Evolutionary conservation across 116 monocot genomes (phyloP).

Genomic region (Zostera marina): DNA sequence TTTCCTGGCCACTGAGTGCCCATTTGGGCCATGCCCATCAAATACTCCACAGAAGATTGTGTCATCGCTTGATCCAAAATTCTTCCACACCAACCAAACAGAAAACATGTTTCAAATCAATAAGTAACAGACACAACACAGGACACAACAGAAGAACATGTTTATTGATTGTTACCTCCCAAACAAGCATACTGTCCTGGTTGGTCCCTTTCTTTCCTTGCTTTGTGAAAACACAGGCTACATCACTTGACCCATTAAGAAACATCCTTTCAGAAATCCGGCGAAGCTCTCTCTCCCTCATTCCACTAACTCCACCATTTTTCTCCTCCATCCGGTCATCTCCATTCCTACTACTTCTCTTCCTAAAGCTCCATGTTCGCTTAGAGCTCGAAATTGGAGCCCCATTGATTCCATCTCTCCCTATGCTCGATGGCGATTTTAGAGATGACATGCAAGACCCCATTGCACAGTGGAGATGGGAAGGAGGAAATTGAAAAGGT

Average conservation of each 20-base stretch:
- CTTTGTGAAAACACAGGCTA: slow-evolving; percentile 9
- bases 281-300: slow-evolving; percentile 8
- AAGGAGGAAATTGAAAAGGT: too few species aligned
- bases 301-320: neutral
- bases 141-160: too few species aligned
- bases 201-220: slow-evolving; percentile 20
- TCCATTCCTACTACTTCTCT: neutral
- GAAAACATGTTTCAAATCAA: neutral
- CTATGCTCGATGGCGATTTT: neutral
- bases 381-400: neutral
- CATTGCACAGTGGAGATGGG: neutral
- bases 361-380: slow-evolving; percentile 2
- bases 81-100: slow-evolving; percentile 20
- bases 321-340: neutral
- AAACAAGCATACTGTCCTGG: slow-evolving; percentile 20
- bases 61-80: slow-evolving; percentile 48
- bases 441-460: slow-evolving; percentile 8
- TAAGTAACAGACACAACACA: too few species aligned
- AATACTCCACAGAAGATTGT: slow-evolving; percentile 85
- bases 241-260: slow-evolving; percentile 10
- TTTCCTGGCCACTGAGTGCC: slow-evolving; percentile 80
- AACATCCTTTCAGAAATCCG: slow-evolving; percentile 4
- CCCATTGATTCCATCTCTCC: neutral
- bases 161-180: slow-evolving; percentile 8
- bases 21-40: slow-evolving; percentile 85